Evolutionary conservation across 805 yeast species (phyloP).

Genomic region (Candida silvicultrix): DNA sequence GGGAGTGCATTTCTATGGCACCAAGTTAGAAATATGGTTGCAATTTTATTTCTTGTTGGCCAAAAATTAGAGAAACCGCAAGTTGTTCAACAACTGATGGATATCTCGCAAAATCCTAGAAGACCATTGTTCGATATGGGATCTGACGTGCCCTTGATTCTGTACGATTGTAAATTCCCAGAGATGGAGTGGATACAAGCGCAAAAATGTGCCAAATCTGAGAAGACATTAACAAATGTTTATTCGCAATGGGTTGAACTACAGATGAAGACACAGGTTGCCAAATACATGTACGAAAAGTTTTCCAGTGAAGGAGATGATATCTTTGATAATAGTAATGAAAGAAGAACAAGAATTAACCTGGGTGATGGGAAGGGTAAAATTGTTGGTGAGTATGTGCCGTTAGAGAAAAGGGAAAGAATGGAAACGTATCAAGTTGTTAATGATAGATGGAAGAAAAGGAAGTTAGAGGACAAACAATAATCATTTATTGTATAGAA

Average conservation of each 20-base stretch:
- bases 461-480: slow-evolving; percentile 5
- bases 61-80: slow-evolving; percentile 62
- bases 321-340: slow-evolving; percentile 1
- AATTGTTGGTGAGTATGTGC: slow-evolving; percentile 48
- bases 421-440: slow-evolving; percentile 63
- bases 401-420: slow-evolving; percentile 47
- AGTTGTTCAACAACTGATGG: slow-evolving; percentile 51
- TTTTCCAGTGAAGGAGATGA: slow-evolving; percentile 15
- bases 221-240: slow-evolving; percentile 36
- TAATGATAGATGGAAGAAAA: slow-evolving; percentile 55
- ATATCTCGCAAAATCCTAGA: slow-evolving; percentile 48
- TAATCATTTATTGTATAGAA: slow-evolving; percentile 2
- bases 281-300: slow-evolving; percentile 22
- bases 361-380: slow-evolving; percentile 78
- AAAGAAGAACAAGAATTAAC: slow-evolving; percentile 34
- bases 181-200: slow-evolving; percentile 54
- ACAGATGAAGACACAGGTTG: slow-evolving; percentile 49
- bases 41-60: slow-evolving; percentile 73
- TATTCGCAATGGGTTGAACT: slow-evolving; percentile 49
- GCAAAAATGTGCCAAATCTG: slow-evolving; percentile 29
- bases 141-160: slow-evolving; percentile 76
- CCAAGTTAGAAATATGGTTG: slow-evolving; percentile 95
- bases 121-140: slow-evolving; percentile 88
- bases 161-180: slow-evolving; percentile 78
- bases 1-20: slow-evolving; percentile 97